Conservation (phyloP, 495 filamentous ascomycete species). For the Aspergillus conjunctus region DNA sequence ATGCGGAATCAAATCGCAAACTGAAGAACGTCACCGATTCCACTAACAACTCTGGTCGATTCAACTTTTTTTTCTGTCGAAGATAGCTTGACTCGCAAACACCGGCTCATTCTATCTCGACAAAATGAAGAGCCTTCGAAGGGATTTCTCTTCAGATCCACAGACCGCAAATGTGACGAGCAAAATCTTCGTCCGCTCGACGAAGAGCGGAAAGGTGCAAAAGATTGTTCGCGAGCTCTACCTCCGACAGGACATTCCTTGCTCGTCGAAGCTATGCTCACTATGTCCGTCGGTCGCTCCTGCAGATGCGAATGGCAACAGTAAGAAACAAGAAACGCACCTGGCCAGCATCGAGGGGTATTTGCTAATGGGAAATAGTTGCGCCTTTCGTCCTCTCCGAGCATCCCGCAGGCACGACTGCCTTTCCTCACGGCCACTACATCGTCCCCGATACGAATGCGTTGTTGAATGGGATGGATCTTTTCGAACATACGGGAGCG, state of each 20-base stretch:
- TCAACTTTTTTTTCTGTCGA: slow-evolving; percentile 19
- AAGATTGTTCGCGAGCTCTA: slow-evolving; percentile 98
- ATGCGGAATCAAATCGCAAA: slow-evolving; percentile 19
- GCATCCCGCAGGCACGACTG: slow-evolving; percentile 76
- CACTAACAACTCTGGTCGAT: slow-evolving; percentile 18
- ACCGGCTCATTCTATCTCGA: slow-evolving; percentile 21
- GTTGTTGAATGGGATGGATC: slow-evolving; percentile 91
- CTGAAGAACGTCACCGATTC: slow-evolving; percentile 23
- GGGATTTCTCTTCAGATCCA: slow-evolving; percentile 67
- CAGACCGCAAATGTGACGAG: slow-evolving; percentile 77
- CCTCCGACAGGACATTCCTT: slow-evolving; percentile 93
- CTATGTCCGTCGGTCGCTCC: slow-evolving; percentile 71
- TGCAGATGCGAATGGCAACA: slow-evolving; percentile 72
- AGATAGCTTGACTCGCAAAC: slow-evolving; percentile 16
- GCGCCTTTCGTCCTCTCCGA: slow-evolving; percentile 84
- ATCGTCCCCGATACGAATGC: slow-evolving; percentile 96
- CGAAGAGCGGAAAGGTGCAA: slow-evolving; percentile 92
- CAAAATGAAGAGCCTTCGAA: slow-evolving; percentile 88
- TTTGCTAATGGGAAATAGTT: slow-evolving; percentile 54
- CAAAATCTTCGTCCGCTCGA: slow-evolving; percentile 92
- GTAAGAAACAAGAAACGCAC: slow-evolving; percentile 44
- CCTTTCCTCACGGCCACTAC: slow-evolving; percentile 87
- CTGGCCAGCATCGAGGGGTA: background rate
- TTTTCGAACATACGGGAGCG: slow-evolving; percentile 87
- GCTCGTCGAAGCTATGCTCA: slow-evolving; percentile 87